These are phyloP conservation scores for Eimeria zaria DNA, from an alignment of 169 alveolate genomes.

Conservation along the genomic window DNA sequence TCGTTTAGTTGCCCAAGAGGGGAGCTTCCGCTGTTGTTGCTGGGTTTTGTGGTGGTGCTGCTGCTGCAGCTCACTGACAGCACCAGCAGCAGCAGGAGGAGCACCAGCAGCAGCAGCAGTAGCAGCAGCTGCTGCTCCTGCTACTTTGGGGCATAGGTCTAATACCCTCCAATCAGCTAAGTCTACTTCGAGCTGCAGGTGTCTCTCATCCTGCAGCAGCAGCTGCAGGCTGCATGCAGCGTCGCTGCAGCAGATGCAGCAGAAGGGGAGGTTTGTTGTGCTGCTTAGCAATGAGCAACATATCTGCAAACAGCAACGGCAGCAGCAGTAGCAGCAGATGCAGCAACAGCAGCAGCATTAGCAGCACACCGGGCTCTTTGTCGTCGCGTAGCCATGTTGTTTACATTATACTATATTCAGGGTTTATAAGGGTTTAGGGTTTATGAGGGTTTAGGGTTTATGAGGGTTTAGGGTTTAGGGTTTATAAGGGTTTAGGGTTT, in stretches of 20 bases:
- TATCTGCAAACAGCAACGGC: slow-evolving; percentile 5
- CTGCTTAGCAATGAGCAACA: slow-evolving; percentile 61
- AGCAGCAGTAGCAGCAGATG: neutral
- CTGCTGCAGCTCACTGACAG: slow-evolving; percentile 31
- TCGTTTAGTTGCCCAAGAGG: slow-evolving; percentile 39
- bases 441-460: slow-evolving; percentile 10
- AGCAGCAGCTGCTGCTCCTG: slow-evolving; percentile 45
- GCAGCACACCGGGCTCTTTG: neutral
- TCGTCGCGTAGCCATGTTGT: neutral
- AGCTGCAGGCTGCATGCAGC: slow-evolving; percentile 78
- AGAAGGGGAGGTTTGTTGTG: slow-evolving; percentile 65
- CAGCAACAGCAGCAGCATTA: slow-evolving; percentile 8
- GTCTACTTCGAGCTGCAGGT: slow-evolving; percentile 65
- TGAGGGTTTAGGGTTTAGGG: neutral
- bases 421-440: slow-evolving; percentile 24
- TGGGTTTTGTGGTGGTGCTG: slow-evolving; percentile 31
- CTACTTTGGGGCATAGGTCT: slow-evolving; percentile 30
- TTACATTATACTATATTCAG: neutral
- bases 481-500: slow-evolving; percentile 25
- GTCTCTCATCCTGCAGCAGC: slow-evolving; percentile 72
- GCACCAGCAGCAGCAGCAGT: slow-evolving; percentile 27
- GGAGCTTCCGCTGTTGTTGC: slow-evolving; percentile 36
- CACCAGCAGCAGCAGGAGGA: slow-evolving; percentile 14
- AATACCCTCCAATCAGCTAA: slow-evolving; percentile 67
- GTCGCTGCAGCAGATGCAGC: slow-evolving; percentile 75